These are phyloP conservation scores for Collybiopsis confluens DNA, from an alignment of 768 basidiomycete genomes.

Conservation along the genomic window DNA sequence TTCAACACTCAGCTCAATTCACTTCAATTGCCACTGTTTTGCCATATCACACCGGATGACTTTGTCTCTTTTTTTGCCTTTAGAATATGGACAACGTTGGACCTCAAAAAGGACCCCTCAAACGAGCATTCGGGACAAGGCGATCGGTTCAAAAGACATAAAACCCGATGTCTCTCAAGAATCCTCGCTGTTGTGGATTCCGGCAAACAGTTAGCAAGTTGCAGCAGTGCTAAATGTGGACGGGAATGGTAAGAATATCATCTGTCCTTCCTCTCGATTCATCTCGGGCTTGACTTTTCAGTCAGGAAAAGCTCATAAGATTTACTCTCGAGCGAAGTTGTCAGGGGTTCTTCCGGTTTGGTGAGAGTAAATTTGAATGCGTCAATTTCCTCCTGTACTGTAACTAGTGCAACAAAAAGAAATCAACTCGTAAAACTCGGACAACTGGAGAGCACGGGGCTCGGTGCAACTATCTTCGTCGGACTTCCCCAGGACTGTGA, in stretches of 20 bases:
- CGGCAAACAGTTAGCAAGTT: slow-evolving; percentile 13
- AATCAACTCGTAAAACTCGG: too few relatives aligned
- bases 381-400: too few relatives aligned
- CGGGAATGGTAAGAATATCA: slow-evolving; percentile 20
- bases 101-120: slow-evolving; percentile 7
- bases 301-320: slow-evolving; percentile 14
- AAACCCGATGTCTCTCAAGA: slow-evolving; percentile 15
- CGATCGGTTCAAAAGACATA: slow-evolving; percentile 16
- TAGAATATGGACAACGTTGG: slow-evolving; percentile 24
- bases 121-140: slow-evolving; percentile 12
- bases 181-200: slow-evolving; percentile 17
- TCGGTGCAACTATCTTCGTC: too few relatives aligned
- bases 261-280: neutral
- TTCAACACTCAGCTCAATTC: neutral
- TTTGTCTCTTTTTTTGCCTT: slow-evolving; percentile 19
- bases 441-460: too few relatives aligned
- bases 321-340: slow-evolving; percentile 11
- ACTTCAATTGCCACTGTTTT: slow-evolving; percentile 13
- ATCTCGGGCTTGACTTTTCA: neutral
- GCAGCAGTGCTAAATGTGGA: slow-evolving; percentile 17
- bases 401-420: too few relatives aligned
- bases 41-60: slow-evolving; percentile 17
- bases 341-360: too few relatives aligned
- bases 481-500: too few relatives aligned
- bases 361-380: too few relatives aligned